These are phyloP conservation scores for Cyclostephanos tholiformis DNA, from an alignment of 108 stramenopile genomes.

Conservation along the genomic window DNA sequence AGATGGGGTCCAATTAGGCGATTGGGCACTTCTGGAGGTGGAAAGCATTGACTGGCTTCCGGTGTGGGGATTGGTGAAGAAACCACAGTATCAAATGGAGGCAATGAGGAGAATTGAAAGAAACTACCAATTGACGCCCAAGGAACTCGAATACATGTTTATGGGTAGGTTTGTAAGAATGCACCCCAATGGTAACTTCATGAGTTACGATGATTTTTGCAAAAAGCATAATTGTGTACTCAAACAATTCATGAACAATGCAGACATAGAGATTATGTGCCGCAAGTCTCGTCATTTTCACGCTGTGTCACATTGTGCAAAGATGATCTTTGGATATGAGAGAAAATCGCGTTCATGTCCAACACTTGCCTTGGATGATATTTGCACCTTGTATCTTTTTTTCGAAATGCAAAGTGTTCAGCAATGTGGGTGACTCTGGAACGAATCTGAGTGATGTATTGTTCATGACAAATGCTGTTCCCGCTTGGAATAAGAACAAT, in stretches of 20 bases:
- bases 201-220: too few relatives aligned
- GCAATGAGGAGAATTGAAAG: background rate
- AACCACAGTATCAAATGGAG: slow-evolving; percentile 1
- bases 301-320: background rate
- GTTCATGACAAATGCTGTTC: background rate
- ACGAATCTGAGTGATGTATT: too few relatives aligned
- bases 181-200: too few relatives aligned
- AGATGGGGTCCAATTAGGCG: background rate
- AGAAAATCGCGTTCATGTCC: background rate
- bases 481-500: background rate
- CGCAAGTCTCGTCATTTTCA: background rate
- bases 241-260: background rate
- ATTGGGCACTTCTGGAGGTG: background rate
- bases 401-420: too few relatives aligned
- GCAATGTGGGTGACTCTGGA: too few relatives aligned
- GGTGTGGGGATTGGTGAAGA: background rate
- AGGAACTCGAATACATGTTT: background rate
- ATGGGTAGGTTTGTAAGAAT: background rate
- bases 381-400: too few relatives aligned
- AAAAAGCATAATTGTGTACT: too few relatives aligned
- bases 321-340: background rate
- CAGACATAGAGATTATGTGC: background rate
- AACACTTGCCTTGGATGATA: too few relatives aligned
- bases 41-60: background rate
- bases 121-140: background rate